Conservation (phyloP, 257 asterid species). For the Solanum habrochaites region DNA sequence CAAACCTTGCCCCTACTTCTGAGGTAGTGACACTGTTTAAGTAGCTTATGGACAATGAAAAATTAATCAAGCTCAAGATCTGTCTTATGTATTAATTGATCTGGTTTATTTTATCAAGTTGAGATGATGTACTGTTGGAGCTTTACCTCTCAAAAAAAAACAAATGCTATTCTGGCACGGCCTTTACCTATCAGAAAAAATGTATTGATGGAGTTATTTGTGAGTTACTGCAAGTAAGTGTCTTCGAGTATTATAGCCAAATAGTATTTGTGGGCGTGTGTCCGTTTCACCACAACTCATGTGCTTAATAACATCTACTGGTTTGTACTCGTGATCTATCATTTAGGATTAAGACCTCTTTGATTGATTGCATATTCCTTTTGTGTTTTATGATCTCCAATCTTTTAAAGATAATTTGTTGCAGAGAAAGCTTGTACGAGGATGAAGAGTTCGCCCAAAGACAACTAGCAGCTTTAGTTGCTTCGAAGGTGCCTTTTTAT, state of each 20-base stretch:
- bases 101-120: neutral
- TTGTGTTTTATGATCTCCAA: neutral
- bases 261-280: no score
- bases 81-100: neutral
- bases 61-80: neutral
- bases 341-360: neutral
- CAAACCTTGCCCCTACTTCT: neutral
- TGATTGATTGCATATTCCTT: neutral
- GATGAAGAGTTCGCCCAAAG: slow-evolving; percentile 69
- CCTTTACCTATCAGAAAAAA: neutral
- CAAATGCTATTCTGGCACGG: neutral
- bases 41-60: neutral
- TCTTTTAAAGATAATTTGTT: neutral
- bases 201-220: neutral
- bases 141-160: neutral
- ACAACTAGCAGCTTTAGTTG: slow-evolving; percentile 72
- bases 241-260: no score
- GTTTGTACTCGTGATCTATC: neutral
- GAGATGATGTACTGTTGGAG: neutral
- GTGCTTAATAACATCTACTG: neutral
- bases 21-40: neutral
- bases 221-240: neutral
- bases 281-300: no score
- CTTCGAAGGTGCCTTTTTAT: slow-evolving; percentile 49
- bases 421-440: slow-evolving; percentile 66